Evolutionary conservation across 176 grass and related monocot species (phyloP).

Genomic region (Triticum monococcum): DNA sequence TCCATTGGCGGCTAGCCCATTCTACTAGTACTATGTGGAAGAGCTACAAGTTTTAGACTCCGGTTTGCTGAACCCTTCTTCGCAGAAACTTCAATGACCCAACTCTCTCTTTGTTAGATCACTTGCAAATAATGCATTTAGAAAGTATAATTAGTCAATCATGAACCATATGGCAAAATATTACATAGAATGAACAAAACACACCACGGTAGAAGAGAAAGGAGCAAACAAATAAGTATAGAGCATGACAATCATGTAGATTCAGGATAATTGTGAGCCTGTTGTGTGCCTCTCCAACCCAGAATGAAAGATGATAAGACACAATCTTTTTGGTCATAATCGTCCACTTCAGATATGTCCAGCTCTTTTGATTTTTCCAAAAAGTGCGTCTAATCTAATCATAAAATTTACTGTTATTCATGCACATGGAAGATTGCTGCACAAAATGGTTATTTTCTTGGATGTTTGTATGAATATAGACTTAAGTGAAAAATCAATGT

Average conservation of each 20-base stretch:
- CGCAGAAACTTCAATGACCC: neutral
- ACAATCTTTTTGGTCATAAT: slow-evolving; percentile 13
- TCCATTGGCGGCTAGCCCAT: slow-evolving; percentile 17
- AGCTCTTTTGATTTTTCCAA: slow-evolving; percentile 14
- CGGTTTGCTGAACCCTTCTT: neutral
- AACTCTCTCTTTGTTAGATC: neutral
- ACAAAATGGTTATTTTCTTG: neutral
- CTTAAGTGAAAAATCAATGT: slow-evolving; percentile 4
- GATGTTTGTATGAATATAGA: neutral
- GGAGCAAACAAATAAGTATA: neutral
- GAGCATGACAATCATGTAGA: neutral
- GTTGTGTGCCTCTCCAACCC: neutral
- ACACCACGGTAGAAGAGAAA: neutral
- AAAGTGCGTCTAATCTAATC: neutral
- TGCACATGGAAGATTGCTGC: neutral
- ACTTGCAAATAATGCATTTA: neutral
- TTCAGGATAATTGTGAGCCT: slow-evolving; percentile 12
- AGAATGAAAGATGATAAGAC: neutral
- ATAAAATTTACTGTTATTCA: neutral
- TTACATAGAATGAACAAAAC: neutral
- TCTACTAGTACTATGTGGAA: neutral
- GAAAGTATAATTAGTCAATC: neutral
- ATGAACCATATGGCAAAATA: neutral
- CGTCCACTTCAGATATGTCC: neutral
- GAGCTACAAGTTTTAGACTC: neutral